phyloP scores from a whole-genome alignment of 169 alveolate species.

The Besnoitia besnoiti region DNA sequence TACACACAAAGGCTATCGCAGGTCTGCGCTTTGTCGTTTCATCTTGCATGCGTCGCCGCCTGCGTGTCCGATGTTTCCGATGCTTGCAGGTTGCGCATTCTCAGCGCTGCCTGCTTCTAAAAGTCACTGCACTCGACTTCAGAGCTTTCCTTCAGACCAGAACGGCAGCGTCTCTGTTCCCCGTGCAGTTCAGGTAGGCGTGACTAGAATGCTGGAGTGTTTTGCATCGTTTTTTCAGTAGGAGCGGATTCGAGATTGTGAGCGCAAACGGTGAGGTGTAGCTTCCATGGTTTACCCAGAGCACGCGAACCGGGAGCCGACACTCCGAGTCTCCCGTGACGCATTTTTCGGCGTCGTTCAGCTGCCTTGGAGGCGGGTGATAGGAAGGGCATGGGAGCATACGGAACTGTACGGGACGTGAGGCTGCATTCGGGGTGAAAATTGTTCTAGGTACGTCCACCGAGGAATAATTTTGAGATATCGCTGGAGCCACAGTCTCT shows the following conservation, averaged over 20 bases:
- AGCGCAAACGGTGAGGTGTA: not conserved
- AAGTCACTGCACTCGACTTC: slow-evolving; percentile 52
- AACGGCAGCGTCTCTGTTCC: slow-evolving; percentile 32
- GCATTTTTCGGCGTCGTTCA: too few relatives aligned
- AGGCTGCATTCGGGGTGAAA: not conserved
- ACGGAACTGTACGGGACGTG: not conserved
- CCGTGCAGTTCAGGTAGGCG: slow-evolving; percentile 42
- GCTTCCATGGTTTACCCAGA: not conserved
- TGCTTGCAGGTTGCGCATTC: slow-evolving; percentile 62
- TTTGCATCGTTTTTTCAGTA: not conserved
- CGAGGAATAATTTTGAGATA: not conserved
- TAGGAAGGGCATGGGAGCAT: not conserved
- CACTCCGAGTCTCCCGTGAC: too few relatives aligned
- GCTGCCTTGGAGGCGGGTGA: too few relatives aligned
- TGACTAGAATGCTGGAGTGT: not conserved
- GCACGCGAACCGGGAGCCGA: not conserved
- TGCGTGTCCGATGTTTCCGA: not conserved
- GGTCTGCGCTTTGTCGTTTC: too few relatives aligned
- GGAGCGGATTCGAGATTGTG: not conserved
- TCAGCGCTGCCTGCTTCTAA: slow-evolving; percentile 60
- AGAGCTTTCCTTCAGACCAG: slow-evolving; percentile 44
- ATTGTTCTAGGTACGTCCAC: not conserved
- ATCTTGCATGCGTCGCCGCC: not conserved
- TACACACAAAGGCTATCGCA: too few relatives aligned
- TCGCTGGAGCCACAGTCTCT: too few relatives aligned